Evolutionary conservation across 1,139 yeast species (phyloP).

Genomic region (Hyphopichia wangnamkhiaoensis): DNA sequence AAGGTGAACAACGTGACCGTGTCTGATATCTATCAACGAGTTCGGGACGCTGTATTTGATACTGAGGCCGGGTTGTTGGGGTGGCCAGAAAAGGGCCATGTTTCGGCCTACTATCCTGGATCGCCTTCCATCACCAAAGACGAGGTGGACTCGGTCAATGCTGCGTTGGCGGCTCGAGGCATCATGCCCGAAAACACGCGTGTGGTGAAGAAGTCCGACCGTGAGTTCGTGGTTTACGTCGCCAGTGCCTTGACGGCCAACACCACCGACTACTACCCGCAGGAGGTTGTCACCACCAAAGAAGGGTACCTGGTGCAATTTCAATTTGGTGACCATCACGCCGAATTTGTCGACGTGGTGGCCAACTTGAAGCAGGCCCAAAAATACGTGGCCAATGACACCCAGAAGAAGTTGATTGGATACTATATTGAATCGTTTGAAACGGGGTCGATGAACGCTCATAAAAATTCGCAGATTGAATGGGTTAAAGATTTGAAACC

Average conservation of each 20-base stretch:
- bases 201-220: slow-evolving; percentile 50
- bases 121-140: slow-evolving; percentile 51
- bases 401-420: slow-evolving; percentile 64
- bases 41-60: slow-evolving; percentile 53
- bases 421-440: slow-evolving; percentile 69
- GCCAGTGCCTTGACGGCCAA: slow-evolving; percentile 57
- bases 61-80: slow-evolving; percentile 62
- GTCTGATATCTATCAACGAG: slow-evolving; percentile 39
- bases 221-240: slow-evolving; percentile 54
- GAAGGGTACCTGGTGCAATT: slow-evolving; percentile 45
- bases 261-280: slow-evolving; percentile 43
- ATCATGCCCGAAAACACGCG: slow-evolving; percentile 86
- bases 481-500: slow-evolving; percentile 92
- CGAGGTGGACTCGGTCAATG: slow-evolving; percentile 68
- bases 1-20: slow-evolving; percentile 40
- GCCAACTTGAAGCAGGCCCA: slow-evolving; percentile 57
- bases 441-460: slow-evolving; percentile 84
- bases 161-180: slow-evolving; percentile 58
- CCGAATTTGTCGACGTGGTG: slow-evolving; percentile 63
- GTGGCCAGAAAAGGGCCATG: slow-evolving; percentile 75
- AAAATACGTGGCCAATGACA: slow-evolving; percentile 69
- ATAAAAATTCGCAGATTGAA: slow-evolving; percentile 76
- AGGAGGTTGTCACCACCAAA: slow-evolving; percentile 21
- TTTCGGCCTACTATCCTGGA: slow-evolving; percentile 68
- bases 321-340: slow-evolving; percentile 73